A percentile compares a stretch with the other conserved stretches of the same genome.
Conservation (phyloP, 202 grass and related monocot species). For the Zizania palustris region DNA sequence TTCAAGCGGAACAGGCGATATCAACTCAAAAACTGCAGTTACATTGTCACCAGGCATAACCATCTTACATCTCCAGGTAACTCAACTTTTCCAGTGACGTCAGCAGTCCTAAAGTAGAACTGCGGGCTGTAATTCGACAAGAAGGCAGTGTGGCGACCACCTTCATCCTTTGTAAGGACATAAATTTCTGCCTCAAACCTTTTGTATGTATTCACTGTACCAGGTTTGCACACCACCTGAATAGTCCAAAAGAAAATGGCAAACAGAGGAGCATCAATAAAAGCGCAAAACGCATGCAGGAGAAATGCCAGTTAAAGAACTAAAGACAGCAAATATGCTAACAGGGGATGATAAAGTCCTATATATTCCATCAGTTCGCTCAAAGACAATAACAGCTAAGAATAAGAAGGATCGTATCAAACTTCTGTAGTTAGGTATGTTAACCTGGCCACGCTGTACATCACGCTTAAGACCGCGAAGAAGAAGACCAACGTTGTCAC, state of each 20-base stretch:
- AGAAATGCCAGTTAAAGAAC: too few species aligned
- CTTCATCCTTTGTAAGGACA: slow-evolving; percentile 90
- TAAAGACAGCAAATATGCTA: background rate
- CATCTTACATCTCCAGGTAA: slow-evolving; percentile 68
- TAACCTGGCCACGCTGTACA: slow-evolving; percentile 90
- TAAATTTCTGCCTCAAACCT: slow-evolving; percentile 95
- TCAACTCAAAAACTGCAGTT: too few species aligned
- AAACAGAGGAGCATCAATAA: background rate
- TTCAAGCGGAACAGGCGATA: too few species aligned
- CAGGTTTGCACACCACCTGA: slow-evolving; percentile 89
- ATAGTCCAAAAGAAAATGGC: background rate
- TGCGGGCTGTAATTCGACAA: slow-evolving; percentile 90
- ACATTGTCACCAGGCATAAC: too few species aligned
- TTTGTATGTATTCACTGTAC: slow-evolving; percentile 77
- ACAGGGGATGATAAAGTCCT: background rate
- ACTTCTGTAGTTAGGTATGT: background rate
- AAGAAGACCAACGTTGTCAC: slow-evolving; percentile 97
- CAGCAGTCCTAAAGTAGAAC: slow-evolving; percentile 98
- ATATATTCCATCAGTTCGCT: background rate
- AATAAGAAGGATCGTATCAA: background rate
- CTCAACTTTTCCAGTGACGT: slow-evolving; percentile 84
- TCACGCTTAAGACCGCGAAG: slow-evolving; percentile 94
- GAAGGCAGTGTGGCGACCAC: slow-evolving; percentile 93
- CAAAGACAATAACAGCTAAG: background rate
- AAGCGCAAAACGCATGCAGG: background rate